Evolutionary conservation across 225 moss, liverwort and hornwort species (phyloP).

Genomic region (Anthoceros angustus): DNA sequence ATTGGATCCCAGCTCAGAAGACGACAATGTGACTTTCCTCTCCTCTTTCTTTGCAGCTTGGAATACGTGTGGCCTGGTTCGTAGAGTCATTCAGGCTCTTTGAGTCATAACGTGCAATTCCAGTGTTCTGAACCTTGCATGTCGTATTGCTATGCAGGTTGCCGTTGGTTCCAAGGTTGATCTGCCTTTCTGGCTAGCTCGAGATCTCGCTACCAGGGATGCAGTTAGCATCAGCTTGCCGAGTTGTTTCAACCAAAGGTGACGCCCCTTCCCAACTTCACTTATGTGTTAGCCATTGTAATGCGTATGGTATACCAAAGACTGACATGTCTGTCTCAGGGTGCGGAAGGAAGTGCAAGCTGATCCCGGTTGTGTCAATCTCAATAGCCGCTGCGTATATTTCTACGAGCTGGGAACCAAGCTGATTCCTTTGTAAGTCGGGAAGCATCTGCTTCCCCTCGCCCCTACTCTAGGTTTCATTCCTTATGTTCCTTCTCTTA

Average conservation of each 20-base stretch:
- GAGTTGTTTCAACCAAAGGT: constrained; percentile 1
- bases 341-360: constrained; percentile 92
- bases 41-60: too few relatives aligned
- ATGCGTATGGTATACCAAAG: neutral
- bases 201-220: neutral
- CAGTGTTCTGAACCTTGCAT: neutral
- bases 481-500: neutral
- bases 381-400: constrained; percentile 64
- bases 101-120: too few relatives aligned
- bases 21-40: neutral
- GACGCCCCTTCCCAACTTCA: neutral
- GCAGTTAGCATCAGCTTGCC: neutral
- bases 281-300: neutral
- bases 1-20: neutral
- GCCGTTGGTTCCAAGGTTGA: neutral
- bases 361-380: constrained; percentile 76
- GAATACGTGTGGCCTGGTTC: too few relatives aligned
- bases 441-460: neutral
- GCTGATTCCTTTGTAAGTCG: constrained; percentile 53
- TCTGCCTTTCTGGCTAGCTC: neutral
- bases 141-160: neutral
- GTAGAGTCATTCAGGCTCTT: too few relatives aligned
- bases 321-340: constrained; percentile 18
- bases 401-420: constrained; percentile 83
- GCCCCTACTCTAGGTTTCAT: neutral